A percentile compares a stretch with the other conserved stretches of the same genome.
Evolutionary conservation across 805 yeast species (phyloP).

Genomic region (Saturnispora dispora): DNA sequence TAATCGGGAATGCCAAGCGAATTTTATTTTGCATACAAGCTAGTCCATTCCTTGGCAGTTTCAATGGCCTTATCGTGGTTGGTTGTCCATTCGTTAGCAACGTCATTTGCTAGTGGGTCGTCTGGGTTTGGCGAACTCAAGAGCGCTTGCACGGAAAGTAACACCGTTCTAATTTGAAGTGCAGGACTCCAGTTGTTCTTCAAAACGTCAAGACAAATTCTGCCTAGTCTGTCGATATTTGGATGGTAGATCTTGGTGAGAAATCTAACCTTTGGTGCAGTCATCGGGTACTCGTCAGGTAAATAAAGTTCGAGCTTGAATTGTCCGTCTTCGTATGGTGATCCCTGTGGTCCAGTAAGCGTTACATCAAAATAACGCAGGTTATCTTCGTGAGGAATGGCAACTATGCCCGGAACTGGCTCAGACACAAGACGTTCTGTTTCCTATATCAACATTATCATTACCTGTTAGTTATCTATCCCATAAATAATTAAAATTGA

Average conservation of each 20-base stretch:
- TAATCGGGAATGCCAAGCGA: neutral
- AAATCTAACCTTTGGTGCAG: conserved; percentile 92
- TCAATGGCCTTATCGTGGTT: conserved; percentile 71
- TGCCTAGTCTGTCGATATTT: conserved; percentile 88
- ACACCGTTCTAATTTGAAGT: conserved; percentile 83
- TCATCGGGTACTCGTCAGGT: conserved; percentile 98
- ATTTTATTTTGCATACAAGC: conserved; percentile 39
- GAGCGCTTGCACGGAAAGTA: conserved; percentile 86
- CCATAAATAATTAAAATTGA: neutral
- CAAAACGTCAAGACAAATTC: conserved; percentile 91
- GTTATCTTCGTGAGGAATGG: conserved; percentile 90
- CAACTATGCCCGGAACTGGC: conserved; percentile 94
- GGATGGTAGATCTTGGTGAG: conserved; percentile 94
- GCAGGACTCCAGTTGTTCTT: conserved; percentile 98
- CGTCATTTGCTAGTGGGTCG: conserved; percentile 96
- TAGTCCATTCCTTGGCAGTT: conserved; percentile 74
- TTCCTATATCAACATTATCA: conserved; percentile 39
- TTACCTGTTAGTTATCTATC: neutral
- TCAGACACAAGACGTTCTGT: conserved; percentile 87
- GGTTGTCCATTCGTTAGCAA: conserved; percentile 92
- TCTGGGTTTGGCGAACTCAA: conserved; percentile 96
- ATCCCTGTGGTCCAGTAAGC: conserved; percentile 82
- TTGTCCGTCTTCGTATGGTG: conserved; percentile 79
- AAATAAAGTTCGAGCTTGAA: conserved; percentile 79
- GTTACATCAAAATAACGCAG: conserved; percentile 87